Base-by-base conservation (phyloP, 2,329 filamentous ascomycete species). In the Colletotrichum paranaense region DNA sequence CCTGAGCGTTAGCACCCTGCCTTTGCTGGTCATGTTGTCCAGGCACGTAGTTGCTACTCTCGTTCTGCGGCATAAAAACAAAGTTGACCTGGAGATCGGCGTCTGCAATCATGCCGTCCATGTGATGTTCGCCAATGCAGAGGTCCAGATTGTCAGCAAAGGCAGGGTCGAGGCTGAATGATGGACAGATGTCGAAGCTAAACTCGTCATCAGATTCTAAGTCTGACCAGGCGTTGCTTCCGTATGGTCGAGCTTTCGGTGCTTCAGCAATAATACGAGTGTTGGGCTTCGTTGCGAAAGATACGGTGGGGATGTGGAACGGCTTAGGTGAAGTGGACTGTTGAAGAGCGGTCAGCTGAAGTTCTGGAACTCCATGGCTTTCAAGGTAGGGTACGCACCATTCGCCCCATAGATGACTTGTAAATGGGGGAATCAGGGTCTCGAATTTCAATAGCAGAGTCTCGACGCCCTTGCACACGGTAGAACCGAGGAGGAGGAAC, bases 391-490 rank as follows among this genome's bases (percentile, higher is more conserved):
- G 9, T 46, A 11, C 67, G 56, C 64, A 73, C 70, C 28, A 49
- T 73, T 9, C 28, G 56, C 19, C 67, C 53, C 2, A 30, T n/a
- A 6, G 56, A 60, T n/a, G 70, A 73, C 67, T 70, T 73, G 60
- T 73, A 73, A 26, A 70, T 19, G 11, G 70, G 70, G 14, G 70
- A 73, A 24, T 73, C 70, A 14, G 70, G 70, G 38, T 73, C 70
- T 16, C 67, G 67, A 6, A 73, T 73, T 30, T 73, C 70, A 52
- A 73, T 73, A 9, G 67, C 70, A 66, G 70, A 73, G 46, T 73
- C 70, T 19, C 70, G 56, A 28, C 70, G 67, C 16, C 70, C 67
- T 70, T 70, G 70, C 9, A 65, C 67, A 22, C 67, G 70, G 35
- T 73, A 73, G 38, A 73, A 73, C 30, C 58, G 70, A 35, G 68